Base-by-base conservation (phyloP, 129 eudicot genomes). In the Flaveria bidentis region DNA sequence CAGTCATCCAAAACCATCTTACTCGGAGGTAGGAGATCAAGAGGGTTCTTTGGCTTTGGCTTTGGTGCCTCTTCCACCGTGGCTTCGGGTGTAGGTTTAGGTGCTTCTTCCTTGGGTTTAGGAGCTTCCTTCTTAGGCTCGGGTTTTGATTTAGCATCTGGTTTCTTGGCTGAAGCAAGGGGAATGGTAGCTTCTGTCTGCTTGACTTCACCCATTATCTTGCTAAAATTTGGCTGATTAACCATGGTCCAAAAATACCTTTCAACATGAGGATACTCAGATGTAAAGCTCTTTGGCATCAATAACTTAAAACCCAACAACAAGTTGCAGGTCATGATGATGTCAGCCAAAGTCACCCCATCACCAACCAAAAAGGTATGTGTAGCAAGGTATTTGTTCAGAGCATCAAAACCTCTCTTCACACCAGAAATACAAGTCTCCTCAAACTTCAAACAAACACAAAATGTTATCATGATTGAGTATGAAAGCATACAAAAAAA, bases 181-280 rank as follows among this genome's bases (percentile, higher is more conserved):
- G 98, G 84, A 42, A 87, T 86, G 71, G 90, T 79, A 65, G 79
- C 68, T 47, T 79, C 86, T 9, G 89, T 78, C 72, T 92, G 98
- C 76, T 79, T 73, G 6, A 90, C 84, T 56, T 78, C 94, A 71
- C 96, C 98, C 52, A 86, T 15, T 15, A 92, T 76, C 84, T 90
- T 88, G 64, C 81, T 80, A 74, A 92, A 82, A n/a, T 86, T 86
- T 8, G 98, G 96, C 65, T 92, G 98, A 56, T 92, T 90, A 68
- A 88, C 89, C 92, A 92, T 52, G 68, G 96, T 90, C 98, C 98
- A 92, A 49, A 92, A 83, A 78, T 92, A 92, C 85, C 96, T 92
- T 82, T 92, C 98, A 13, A 92, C 94, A 78, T 92, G 98, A 36
- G 98, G 96, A 81, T 81, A 92, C 60, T 83, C 91, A 18, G 86